Evolutionary conservation across 2,329 filamentous ascomycete genomes (phyloP), one percentile per base, ranked within the genome.

Genomic region (Monosporascus sp.): DNA sequence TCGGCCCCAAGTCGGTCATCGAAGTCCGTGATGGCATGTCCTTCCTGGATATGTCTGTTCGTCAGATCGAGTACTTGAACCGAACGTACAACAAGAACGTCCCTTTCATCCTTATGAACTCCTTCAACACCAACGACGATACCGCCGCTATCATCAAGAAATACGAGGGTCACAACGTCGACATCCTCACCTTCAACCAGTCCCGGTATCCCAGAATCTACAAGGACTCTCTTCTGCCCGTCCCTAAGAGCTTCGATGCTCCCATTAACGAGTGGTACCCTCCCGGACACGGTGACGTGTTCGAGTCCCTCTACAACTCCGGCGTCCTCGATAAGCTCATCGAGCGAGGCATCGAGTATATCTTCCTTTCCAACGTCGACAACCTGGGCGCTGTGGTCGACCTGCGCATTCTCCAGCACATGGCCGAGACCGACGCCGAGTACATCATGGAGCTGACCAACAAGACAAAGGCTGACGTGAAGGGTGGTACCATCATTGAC

Each of bases 401-500:
- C 74, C 85, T 99, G 68, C 90, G 91, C 74, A 97, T 99, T 69
- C 83, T 99, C 61, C 92, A 99, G 79, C 94, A 99, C 86, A 97
- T 99, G 94, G 89, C 95, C 54, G 90, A 97, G 84, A 93, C 90
- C 69, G 85, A 94, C 69, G 81, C 94, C 49, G 94, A 99, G 80
- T 99, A 99, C 82, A 93, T 99, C 72, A 99, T 99, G 94, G 94
- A 99, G 79, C 78, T 99, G 78, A 99, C 94, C 71, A 95, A 97
- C 83, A 99, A 97, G 91, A 99, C 94, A 77, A 99, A 99, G 89
- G 94, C 94, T 57, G 94, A 99, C 70, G 94, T 99, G 76, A 99
- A 99, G 89, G 94, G 94, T 86, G 94, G 94, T 78, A 99, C 94
- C 74, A 99, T 99, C 74, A 99, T 99, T 69, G 93, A 99, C 79